Conservation (phyloP, 768 basidiomycete genomes). For the Leccinum boreale region DNA sequence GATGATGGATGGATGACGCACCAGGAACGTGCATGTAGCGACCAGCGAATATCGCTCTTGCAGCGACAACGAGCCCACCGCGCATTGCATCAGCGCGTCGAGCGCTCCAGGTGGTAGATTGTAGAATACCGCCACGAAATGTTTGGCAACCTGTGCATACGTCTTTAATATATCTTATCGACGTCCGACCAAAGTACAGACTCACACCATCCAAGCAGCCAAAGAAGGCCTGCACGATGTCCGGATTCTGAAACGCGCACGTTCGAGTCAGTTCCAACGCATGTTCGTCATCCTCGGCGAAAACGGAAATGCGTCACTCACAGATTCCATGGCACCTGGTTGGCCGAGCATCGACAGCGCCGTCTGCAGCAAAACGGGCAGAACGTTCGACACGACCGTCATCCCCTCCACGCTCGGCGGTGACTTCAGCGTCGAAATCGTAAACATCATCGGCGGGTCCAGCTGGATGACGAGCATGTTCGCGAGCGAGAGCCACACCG, state of each 20-base stretch:
- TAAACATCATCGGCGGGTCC: conserved; percentile 58
- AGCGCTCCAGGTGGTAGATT: conserved; percentile 60
- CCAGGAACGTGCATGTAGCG: conserved; percentile 78
- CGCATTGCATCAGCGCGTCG: conserved; percentile 67
- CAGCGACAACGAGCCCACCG: conserved; percentile 60
- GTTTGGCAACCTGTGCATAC: conserved; percentile 42
- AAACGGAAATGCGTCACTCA: conserved; percentile 32
- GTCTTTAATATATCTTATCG: neutral
- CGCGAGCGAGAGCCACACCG: conserved; percentile 82
- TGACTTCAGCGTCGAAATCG: conserved; percentile 41
- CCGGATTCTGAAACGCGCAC: conserved; percentile 64
- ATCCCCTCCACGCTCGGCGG: conserved; percentile 55
- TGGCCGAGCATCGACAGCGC: conserved; percentile 51
- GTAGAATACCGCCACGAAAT: conserved; percentile 61
- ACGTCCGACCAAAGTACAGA: conserved; percentile 7
- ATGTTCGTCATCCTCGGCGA: too few relatives aligned
- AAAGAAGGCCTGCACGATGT: conserved; percentile 89
- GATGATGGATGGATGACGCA: conserved; percentile 36
- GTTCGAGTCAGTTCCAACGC: conserved; percentile 7
- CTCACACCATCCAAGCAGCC: conserved; percentile 72
- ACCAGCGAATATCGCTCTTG: conserved; percentile 87
- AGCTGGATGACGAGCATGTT: conserved; percentile 79
- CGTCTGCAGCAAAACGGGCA: conserved; percentile 58
- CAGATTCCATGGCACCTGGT: conserved; percentile 67
- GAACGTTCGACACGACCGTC: conserved; percentile 48